Base-by-base conservation (phyloP, 2,329 filamentous ascomycete species). In the Colletotrichum zoysiae region DNA sequence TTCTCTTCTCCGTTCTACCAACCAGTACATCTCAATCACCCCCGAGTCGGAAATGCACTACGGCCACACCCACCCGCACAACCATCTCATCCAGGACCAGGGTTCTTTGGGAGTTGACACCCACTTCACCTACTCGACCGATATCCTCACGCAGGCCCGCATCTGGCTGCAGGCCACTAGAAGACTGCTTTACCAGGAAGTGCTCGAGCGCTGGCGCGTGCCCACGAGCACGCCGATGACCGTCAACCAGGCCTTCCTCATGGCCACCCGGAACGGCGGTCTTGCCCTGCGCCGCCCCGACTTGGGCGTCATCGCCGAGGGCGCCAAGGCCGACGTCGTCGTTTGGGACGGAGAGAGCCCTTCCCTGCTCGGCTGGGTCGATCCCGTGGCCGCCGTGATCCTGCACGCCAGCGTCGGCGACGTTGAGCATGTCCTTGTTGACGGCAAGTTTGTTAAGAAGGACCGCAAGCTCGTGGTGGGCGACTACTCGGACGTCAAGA, bases 1-100 rank as follows among this genome's bases (percentile, higher is more conserved):
- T 0, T 65, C 77, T 1, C 79, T 87, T 0, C 82, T 90, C 0
- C 85, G 86, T 14, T 71, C 78, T 0, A 82, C 82, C 2, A 86
- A 89, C 77, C 84, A 89, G 62, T 86, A 86, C 78, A 78, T 90
- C 53, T 87, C 86, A 63, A 87, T 87, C 70, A 90, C 88, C 0
- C 87, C 87, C 1, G 89, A 90, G 75, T 88, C 86, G 0, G 88
- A 90, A 75, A 85, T 88, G 82, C 86, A 89, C 76, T 89, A 85
- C 77, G 88, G 88, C n/a, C 86, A 88, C 74, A 81, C 79, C 0
- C 86, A 89, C 69, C 81, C 82, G 1, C 76, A 78, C 48, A 81
- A 79, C 23, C 81, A 85, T 65, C 76, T 81, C 11, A 79, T 85
- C 38, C 82, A 82, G 38, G 87, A 90, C 74, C 86, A 89, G 73